A percentile compares a stretch with the other conserved stretches of the same genome.
phyloP scores from a whole-genome alignment of 495 filamentous ascomycete genomes.

The Neurospora sp. region DNA sequence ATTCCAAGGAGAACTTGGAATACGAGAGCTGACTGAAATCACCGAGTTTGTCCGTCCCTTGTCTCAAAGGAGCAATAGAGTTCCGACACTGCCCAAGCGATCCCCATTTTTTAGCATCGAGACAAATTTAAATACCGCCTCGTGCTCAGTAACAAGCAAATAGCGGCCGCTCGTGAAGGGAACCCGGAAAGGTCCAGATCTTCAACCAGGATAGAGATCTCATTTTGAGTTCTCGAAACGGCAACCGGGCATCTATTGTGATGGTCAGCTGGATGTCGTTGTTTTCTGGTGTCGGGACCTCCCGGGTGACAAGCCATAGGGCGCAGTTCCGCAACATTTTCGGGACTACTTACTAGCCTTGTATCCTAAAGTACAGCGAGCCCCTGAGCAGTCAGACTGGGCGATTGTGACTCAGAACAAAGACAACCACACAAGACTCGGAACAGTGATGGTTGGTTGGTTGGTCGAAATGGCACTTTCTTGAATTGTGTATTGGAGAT shows the following conservation, averaged over 20 bases:
- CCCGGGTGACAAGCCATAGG: slow-evolving; percentile 5
- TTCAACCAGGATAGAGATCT: neutral
- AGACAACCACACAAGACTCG: neutral
- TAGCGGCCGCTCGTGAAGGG: neutral
- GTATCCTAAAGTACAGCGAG: neutral
- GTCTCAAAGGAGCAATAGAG: neutral
- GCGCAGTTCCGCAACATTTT: neutral
- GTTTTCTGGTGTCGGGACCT: slow-evolving; percentile 8
- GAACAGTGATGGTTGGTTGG: neutral
- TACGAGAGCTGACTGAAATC: neutral
- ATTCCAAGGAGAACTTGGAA: neutral
- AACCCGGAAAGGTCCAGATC: neutral
- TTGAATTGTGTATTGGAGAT: neutral
- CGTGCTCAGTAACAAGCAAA: neutral
- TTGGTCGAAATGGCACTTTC: neutral
- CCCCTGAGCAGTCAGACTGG: neutral
- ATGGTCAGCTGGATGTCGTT: slow-evolving; percentile 8
- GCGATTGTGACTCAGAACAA: neutral
- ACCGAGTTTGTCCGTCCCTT: neutral
- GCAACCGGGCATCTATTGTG: neutral
- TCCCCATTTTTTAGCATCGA: neutral
- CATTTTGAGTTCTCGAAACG: neutral
- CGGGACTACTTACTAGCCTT: neutral
- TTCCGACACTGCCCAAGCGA: neutral
- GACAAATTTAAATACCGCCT: neutral